Evolutionary conservation across 2,329 filamentous ascomycete genomes (phyloP), one percentile per base, ranked within the genome.

Genomic region (Curvularia sp.): DNA sequence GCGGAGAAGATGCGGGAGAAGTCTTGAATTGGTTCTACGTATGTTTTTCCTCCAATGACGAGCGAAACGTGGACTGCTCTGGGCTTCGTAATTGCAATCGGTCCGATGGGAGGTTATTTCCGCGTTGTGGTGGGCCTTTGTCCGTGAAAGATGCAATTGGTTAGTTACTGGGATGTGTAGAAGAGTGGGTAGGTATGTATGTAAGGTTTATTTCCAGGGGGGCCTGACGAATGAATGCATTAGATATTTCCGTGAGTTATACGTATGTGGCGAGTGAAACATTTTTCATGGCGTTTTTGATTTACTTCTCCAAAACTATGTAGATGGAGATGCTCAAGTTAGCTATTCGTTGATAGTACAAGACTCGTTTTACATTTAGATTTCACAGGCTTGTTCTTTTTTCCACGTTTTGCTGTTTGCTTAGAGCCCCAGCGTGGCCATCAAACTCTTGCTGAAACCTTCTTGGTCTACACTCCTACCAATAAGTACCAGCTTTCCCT

Each of bases 401-500:
- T 2, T 39, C 10, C 5, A n/a, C 10, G 12, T 12, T 25, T 12
- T 13, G 2, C 19, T 13, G 5, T 21, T 36, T 3, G 19, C 12
- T 30, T 10, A 51, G 5, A 51, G 5, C n/a, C 45, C 55, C 34
- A 59, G 36, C 6, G 53, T 55, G 12, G 21, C 32, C 19, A 63
- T 5, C 38, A 70, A 45, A 47, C 68, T 65, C 30, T 47, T 30
- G 41, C 19, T 54, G 12, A 70, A 59, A 0, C 39, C 65, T 3
- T 51, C 38, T 34, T 75, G 72, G 39, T 66, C 67, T 1, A 76
- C 68, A 0, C 66, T 67, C 23, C 57, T 69, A 3, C 74, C 74
- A 28, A 76, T 75, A 1, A 76, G 55, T 13, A 76, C 74, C 43
- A 76, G 30, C 21, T 75, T 76, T 5, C 69, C 68, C 25, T 69